These are phyloP conservation scores for Peronospora farinosa DNA, from an alignment of 352 stramenopile genomes.

Conservation along the genomic window DNA sequence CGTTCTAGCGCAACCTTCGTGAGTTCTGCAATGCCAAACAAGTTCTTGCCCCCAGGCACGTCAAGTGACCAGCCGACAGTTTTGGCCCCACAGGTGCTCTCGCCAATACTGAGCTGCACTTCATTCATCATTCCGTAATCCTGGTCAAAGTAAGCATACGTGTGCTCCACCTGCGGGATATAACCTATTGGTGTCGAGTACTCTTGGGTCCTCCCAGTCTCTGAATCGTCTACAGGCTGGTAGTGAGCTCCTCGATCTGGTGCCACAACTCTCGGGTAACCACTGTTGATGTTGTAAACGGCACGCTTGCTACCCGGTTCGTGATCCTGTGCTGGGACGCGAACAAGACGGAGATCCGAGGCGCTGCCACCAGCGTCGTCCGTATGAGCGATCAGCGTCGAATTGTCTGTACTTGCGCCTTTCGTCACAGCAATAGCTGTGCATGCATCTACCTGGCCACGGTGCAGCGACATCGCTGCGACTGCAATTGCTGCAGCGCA, in stretches of 20 bases:
- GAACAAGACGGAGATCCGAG: slow-evolving; percentile 87
- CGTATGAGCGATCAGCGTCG: slow-evolving; percentile 86
- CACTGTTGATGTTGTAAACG: slow-evolving; percentile 65
- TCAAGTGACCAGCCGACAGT: slow-evolving; percentile 69
- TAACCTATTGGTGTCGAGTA: slow-evolving; percentile 62
- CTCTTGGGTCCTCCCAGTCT: slow-evolving; percentile 16
- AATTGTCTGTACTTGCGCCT: slow-evolving; percentile 71
- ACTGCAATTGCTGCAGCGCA: slow-evolving; percentile 6
- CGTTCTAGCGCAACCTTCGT: slow-evolving; percentile 89
- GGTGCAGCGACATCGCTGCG: slow-evolving; percentile 6
- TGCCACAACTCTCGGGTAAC: slow-evolving; percentile 68
- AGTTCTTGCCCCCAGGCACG: slow-evolving; percentile 62
- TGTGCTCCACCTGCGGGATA: slow-evolving; percentile 88
- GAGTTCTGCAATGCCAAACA: slow-evolving; percentile 89
- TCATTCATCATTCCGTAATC: slow-evolving; percentile 95
- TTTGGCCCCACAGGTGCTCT: slow-evolving; percentile 89
- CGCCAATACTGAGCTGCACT: slow-evolving; percentile 88
- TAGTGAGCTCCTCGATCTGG: slow-evolving; percentile 72
- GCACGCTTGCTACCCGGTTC: slow-evolving; percentile 30
- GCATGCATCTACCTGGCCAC: slow-evolving; percentile 44
- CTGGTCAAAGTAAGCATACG: slow-evolving; percentile 91
- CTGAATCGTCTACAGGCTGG: slow-evolving; percentile 20
- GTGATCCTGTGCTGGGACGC: slow-evolving; percentile 83
- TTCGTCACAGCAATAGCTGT: slow-evolving; percentile 85
- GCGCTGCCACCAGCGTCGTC: slow-evolving; percentile 70